phyloP scores from a whole-genome alignment of 306 rosid species.

The Glycine soja region DNA sequence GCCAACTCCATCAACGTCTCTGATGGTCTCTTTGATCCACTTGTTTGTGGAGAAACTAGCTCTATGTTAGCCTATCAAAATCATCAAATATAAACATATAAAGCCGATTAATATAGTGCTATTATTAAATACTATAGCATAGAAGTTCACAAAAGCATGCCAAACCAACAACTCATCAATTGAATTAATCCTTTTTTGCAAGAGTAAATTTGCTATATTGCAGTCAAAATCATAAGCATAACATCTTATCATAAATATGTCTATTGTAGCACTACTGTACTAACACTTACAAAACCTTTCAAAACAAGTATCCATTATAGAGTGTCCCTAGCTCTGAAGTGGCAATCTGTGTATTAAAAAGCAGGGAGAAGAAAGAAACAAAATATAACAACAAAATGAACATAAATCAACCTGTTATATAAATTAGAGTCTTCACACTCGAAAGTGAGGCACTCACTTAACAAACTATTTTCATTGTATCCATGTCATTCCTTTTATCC shows the following conservation, averaged over 20 bases:
- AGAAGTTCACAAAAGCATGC: no score
- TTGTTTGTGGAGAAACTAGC: constrained; percentile 58
- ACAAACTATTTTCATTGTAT: neutral
- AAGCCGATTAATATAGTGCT: neutral
- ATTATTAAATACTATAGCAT: neutral
- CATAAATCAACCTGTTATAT: neutral
- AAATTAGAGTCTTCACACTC: neutral
- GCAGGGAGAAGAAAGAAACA: neutral
- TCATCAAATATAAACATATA: constrained; percentile 1
- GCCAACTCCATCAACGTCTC: constrained; percentile 77
- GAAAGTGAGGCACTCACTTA: neutral
- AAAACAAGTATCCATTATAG: neutral
- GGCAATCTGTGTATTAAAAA: neutral
- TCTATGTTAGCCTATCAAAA: constrained; percentile 56
- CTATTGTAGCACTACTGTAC: neutral
- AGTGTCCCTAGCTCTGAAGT: neutral
- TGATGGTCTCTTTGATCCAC: constrained; percentile 72
- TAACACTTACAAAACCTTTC: constrained; percentile 11
- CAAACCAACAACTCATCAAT: no score
- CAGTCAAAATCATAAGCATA: constrained; percentile 6
- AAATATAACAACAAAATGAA: constrained; percentile 1
- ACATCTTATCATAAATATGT: constrained; percentile 1
- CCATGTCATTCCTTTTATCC: neutral
- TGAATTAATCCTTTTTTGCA: no score
- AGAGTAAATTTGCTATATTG: neutral